These are phyloP conservation scores for Pseudogymnoascus sp. DNA, from an alignment of 2,329 filamentous ascomycete species.

Conservation along the genomic window DNA sequence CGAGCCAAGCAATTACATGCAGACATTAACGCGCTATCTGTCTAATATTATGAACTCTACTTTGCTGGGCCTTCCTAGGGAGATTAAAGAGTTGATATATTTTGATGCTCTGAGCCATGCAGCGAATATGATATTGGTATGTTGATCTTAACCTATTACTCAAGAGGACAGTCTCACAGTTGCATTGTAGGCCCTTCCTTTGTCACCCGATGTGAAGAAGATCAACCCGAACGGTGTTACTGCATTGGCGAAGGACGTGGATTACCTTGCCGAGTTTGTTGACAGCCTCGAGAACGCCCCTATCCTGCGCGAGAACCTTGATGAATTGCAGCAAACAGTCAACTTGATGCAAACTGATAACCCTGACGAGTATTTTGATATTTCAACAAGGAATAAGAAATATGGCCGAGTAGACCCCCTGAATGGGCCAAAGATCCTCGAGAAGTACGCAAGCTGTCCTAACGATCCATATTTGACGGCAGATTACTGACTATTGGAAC, in stretches of 20 bases:
- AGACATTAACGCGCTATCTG: slow-evolving; percentile 84
- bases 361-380: slow-evolving; percentile 94
- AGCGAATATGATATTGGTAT: slow-evolving; percentile 70
- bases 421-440: slow-evolving; percentile 80
- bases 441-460: slow-evolving; percentile 56
- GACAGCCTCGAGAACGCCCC: slow-evolving; percentile 72
- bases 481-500: slow-evolving; percentile 12
- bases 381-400: slow-evolving; percentile 80
- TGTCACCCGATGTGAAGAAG: slow-evolving; percentile 68
- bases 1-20: slow-evolving; percentile 89
- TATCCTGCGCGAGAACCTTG: slow-evolving; percentile 81
- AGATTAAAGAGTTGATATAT: slow-evolving; percentile 97
- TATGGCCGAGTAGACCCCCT: slow-evolving; percentile 88
- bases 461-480: not conserved
- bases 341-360: slow-evolving; percentile 81
- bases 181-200: slow-evolving; percentile 22
- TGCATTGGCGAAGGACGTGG: slow-evolving; percentile 73
- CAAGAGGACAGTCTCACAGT: not conserved
- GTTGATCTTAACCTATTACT: not conserved
- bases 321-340: slow-evolving; percentile 89
- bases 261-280: slow-evolving; percentile 79
- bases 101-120: slow-evolving; percentile 93
- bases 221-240: slow-evolving; percentile 83
- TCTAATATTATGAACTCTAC: slow-evolving; percentile 96
- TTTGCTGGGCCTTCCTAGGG: slow-evolving; percentile 80